Base-by-base conservation (phyloP, 345 rosid genomes). In the Citrus mangshanensis region DNA sequence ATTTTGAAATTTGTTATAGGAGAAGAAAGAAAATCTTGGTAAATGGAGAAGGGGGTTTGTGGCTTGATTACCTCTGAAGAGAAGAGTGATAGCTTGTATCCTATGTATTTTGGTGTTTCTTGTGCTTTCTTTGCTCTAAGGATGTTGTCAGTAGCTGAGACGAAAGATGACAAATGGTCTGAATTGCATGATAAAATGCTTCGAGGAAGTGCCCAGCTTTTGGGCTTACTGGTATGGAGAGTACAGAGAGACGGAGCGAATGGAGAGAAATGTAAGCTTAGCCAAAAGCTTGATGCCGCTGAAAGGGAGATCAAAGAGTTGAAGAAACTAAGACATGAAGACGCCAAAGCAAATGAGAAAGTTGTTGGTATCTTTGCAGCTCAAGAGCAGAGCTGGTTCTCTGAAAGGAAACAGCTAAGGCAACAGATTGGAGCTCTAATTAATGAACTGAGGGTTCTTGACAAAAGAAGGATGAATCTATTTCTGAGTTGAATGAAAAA, bases 331-430 rank as follows among this genome's bases (percentile, higher is more conserved):
- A 89, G 98, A 74, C 87, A 75, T 1, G 97, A 91, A 86, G 98
- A 93, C 75, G 98, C 95, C 7, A 94, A 85, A 79, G 99, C 98
- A 12, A 96, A 94, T 68, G 99, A 96, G 92, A 96, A 93, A 76
- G 98, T 91, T 69, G 97, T 93, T 35, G 72, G 97, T 56, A 94
- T 96, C 63, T 87, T 89, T 78, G 97, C 99, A 4, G 87, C 93
- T 5, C 97, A 91, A 58, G 98, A 94, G 82, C 98, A 96, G 85
- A 83, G 82, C 64, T 96, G 99, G 99, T 83, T 94, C 27, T 79
- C 58, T 25, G 97, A 94, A 73, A 93, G 87, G 86, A 91, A 84
- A 86, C 84, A 75, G 80, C 88, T 91, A 12, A 76, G 82, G 79
- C 91, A 87, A 66, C 92, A 89, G 30, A 82, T 85, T 74, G 92